Base-by-base conservation (phyloP, 192 early-diverging fungal species). In the Endogone sp. region DNA sequence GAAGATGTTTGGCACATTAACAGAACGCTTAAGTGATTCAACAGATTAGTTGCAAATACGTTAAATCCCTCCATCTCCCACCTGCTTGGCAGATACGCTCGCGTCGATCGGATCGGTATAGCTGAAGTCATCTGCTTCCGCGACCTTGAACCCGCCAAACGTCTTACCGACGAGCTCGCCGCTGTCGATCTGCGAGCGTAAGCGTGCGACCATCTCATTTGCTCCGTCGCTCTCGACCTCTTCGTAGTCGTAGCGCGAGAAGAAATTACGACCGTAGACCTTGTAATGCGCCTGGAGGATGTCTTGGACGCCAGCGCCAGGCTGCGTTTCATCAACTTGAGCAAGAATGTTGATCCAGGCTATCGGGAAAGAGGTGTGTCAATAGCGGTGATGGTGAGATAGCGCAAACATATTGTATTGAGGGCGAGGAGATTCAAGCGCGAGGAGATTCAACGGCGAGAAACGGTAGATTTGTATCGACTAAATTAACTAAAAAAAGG, bases 331-430 rank as follows among this genome's bases (percentile, higher is more conserved):
- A 78, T 84, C 90, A 56, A 77, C 89, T 56, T 81, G 65, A 27
- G 95, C 96, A 65, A 98, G 81, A 73, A 99, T 97, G 73, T 93
- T 94, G 60, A 98, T 86, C 97, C 97, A 99, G 4, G 95, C 94
- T 84, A 74, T 28, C 29, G 60, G 54, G 4, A 65, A 66, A n/a
- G n/a, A n/a, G n/a, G n/a, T n/a, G n/a, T 57, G 6, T 20, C 22
- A 59, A 71, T 27, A 3, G 24, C 20, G 6, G 66, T 24, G 30
- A 69, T 69, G 32, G 3, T 20, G 13, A 71, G 1, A n/a, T n/a
- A n/a, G n/a, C n/a, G n/a, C n/a, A n/a, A n/a, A n/a, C n/a, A n/a
- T n/a, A n/a, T n/a, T n/a, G n/a, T n/a, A 2, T 10, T 9, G 22
- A 27, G 24, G 2, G 22, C 25, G 6, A 58, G 66, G 27, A n/a